These are phyloP conservation scores for Platanthera zijinensis DNA, from an alignment of 106 monocot species.

Conservation along the genomic window DNA sequence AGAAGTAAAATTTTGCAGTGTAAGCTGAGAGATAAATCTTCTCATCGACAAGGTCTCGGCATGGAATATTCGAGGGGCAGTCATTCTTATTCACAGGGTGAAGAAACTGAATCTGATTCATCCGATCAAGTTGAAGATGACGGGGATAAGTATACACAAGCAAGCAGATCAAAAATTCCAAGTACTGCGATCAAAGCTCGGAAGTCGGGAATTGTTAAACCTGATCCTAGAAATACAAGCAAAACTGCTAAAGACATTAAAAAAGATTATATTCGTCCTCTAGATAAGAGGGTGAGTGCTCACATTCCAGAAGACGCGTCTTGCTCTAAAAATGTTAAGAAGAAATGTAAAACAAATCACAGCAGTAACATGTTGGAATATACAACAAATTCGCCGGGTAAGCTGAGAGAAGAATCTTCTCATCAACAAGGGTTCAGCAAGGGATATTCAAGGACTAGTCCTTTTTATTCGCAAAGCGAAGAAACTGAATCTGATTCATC, in stretches of 20 bases:
- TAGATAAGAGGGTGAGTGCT: slow-evolving; percentile 4
- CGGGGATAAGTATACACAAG: slow-evolving; percentile 6
- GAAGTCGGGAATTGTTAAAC: slow-evolving; percentile 14
- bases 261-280: slow-evolving; percentile 9
- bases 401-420: slow-evolving; percentile 19
- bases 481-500: slow-evolving; percentile 84
- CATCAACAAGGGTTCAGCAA: slow-evolving; percentile 4
- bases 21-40: slow-evolving; percentile 23
- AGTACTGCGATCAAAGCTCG: slow-evolving; percentile 5
- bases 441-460: slow-evolving; percentile 5
- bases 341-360: slow-evolving; percentile 28
- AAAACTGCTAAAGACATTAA: slow-evolving; percentile 27
- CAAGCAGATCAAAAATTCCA: slow-evolving; percentile 13
- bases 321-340: slow-evolving; percentile 23
- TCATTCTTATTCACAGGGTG: slow-evolving; percentile 23
- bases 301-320: slow-evolving; percentile 16
- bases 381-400: slow-evolving; percentile 18
- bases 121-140: slow-evolving; percentile 43
- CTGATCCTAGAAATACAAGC: slow-evolving; percentile 26
- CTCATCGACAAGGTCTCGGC: slow-evolving; percentile 4
- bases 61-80: slow-evolving; percentile 5
- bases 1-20: slow-evolving; percentile 17
- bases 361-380: too few species aligned
- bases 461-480: slow-evolving; percentile 28
- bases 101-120: slow-evolving; percentile 81